Evolutionary conservation across 1,284 basidiomycete genomes (phyloP), one percentile per base, ranked within the genome.

Genomic region (Leccinum pachyderme): DNA sequence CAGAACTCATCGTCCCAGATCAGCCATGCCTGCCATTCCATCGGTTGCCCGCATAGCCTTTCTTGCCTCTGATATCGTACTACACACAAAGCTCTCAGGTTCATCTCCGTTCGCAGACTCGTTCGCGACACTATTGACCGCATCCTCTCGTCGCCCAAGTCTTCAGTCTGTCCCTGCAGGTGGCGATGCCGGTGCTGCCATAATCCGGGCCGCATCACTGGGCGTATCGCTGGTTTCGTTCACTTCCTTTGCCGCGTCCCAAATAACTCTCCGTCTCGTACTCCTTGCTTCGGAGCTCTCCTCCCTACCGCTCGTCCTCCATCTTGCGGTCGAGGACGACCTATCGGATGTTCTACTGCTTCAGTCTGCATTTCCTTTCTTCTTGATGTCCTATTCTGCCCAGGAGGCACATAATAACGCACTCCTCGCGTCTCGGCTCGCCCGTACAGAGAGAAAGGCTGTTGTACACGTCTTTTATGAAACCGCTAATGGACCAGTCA

Each of bases 401-500:
- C 81, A 86, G 66, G 80, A 89, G 61, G 86, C 87, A 2, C 84
- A 89, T 64, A 87, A 90, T 66, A 81, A 89, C 63, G 83, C 86
- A 11, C 71, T 91, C 15, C 75, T 91, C n/a, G 87, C 87, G 25
- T 81, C 84, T 53, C 80, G 82, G 47, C 73, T 92, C 43, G 87
- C 90, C 4, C 75, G 76, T 50, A 73, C 79, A 9, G 77, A 83
- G 60, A 76, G 77, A 53, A 81, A 78, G 50, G 79, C 82, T 2
- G 92, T 96, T 15, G 78, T 96, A 50, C 94, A 98, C 69, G 87
- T 84, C 44, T 95, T 94, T 69, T 83, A 88, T 37, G 71, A 71
- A 5, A 67, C 65, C 7, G 63, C 63, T 1, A 47, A 69, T 35
- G 72, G 72, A 25, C 66, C 71, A 13, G 66, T 83, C n/a, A 74